Conservation (phyloP, 805 yeast genomes). For the Babjeviella inositovora region DNA sequence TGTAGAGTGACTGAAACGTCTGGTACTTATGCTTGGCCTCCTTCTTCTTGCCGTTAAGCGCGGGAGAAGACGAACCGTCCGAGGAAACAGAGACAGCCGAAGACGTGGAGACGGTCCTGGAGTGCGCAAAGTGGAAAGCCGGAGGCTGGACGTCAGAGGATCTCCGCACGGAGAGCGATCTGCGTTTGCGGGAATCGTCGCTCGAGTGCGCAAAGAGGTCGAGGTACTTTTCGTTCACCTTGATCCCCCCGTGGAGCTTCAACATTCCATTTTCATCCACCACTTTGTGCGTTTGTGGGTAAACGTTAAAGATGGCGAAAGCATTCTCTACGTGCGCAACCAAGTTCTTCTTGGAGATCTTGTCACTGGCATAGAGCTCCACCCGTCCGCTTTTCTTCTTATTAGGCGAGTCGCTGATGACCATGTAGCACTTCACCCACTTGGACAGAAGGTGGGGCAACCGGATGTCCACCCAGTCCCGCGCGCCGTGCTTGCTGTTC, state of each 20-base stretch:
- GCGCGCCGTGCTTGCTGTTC: slow-evolving; percentile 24
- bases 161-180: no score
- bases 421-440: slow-evolving; percentile 41
- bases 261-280: slow-evolving; percentile 41
- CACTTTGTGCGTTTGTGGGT: slow-evolving; percentile 38
- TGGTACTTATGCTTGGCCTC: no score
- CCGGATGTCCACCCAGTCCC: slow-evolving; percentile 49
- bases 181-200: no score
- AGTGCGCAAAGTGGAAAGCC: no score
- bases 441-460: slow-evolving; percentile 40
- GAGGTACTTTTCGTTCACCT: slow-evolving; percentile 22
- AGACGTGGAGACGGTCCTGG: no score
- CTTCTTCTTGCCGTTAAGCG: no score
- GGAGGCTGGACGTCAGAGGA: no score
- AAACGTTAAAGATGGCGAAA: slow-evolving; percentile 33
- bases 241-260: slow-evolving; percentile 37
- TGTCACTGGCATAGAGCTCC: slow-evolving; percentile 33
- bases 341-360: slow-evolving; percentile 30
- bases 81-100: no score
- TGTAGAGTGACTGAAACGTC: slow-evolving; percentile 26
- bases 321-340: slow-evolving; percentile 30
- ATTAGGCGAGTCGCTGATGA: slow-evolving; percentile 14
- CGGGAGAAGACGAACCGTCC: no score
- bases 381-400: slow-evolving; percentile 30
- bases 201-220: slow-evolving; percentile 12